Percentiles rank a stretch among this genome's conserved stretches.
Conservation (phyloP, 108 stramenopile genomes). For the Nitzschia sp. region DNA sequence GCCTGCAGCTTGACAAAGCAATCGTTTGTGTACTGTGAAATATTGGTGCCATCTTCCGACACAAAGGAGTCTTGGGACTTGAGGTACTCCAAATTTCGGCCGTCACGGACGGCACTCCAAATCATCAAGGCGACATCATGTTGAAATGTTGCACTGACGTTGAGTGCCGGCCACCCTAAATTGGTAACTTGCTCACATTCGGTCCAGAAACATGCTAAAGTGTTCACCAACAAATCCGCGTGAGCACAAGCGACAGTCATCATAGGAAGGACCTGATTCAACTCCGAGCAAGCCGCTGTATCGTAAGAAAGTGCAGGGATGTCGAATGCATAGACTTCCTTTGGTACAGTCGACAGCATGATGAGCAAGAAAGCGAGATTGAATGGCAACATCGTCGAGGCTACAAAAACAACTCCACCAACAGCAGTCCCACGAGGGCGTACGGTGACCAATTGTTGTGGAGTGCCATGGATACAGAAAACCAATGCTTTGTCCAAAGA, state of each 20-base stretch:
- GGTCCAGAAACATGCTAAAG: slow-evolving; percentile 3
- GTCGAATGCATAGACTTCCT: not conserved
- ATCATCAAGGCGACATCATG: slow-evolving; percentile 17
- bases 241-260: slow-evolving; percentile 14
- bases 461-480: slow-evolving; percentile 10
- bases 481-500: slow-evolving; percentile 10
- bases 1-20: slow-evolving; percentile 3
- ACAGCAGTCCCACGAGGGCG: not conserved
- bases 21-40: slow-evolving; percentile 1
- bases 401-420: slow-evolving; percentile 3
- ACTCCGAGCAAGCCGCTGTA: not conserved
- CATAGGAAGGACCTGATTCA: slow-evolving; percentile 10
- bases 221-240: slow-evolving; percentile 8
- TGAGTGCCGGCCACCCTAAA: not conserved
- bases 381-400: slow-evolving; percentile 16
- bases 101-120: slow-evolving; percentile 6
- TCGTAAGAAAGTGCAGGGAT: not conserved
- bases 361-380: slow-evolving; percentile 9
- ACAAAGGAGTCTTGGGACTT: slow-evolving; percentile 1
- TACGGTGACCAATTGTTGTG: slow-evolving; percentile 1
- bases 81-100: slow-evolving; percentile 20
- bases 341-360: slow-evolving; percentile 7
- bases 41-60: not conserved
- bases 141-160: slow-evolving; percentile 10
- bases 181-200: not conserved